These are phyloP conservation scores for Fagus crenata DNA, from an alignment of 306 rosid species.

Conservation along the genomic window DNA sequence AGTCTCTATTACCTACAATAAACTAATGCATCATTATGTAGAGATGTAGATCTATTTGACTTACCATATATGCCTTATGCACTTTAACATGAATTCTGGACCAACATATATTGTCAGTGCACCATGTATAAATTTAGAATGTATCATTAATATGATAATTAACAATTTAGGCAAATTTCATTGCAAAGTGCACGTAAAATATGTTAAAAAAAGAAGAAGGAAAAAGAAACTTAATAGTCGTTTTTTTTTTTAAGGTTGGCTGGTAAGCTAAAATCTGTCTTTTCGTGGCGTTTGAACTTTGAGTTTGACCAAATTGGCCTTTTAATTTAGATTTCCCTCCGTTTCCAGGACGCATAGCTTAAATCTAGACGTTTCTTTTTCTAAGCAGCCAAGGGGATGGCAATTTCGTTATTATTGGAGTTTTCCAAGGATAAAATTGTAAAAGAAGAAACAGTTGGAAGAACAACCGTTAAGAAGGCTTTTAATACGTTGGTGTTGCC, in stretches of 20 bases:
- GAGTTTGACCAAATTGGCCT: no score
- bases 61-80: no score
- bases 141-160: no score
- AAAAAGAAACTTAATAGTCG: neutral
- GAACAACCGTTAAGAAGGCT: slow-evolving; percentile 21
- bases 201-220: neutral
- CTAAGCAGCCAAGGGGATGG: neutral
- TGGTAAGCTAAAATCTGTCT: slow-evolving; percentile 27
- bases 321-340: no score
- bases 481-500: neutral
- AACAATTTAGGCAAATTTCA: no score
- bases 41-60: no score
- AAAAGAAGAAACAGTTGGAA: neutral
- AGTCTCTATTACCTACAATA: neutral
- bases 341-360: no score
- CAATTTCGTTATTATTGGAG: neutral
- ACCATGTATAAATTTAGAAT: no score
- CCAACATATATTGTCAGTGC: no score
- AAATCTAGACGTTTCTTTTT: no score
- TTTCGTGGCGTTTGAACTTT: slow-evolving; percentile 15
- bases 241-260: neutral
- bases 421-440: neutral
- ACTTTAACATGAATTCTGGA: no score
- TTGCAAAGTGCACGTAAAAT: no score
- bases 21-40: neutral